A percentile compares a stretch with the other conserved stretches of the same genome.
Conservation (phyloP, 2,329 filamentous ascomycete genomes). For the Aspergillus neotritici region DNA sequence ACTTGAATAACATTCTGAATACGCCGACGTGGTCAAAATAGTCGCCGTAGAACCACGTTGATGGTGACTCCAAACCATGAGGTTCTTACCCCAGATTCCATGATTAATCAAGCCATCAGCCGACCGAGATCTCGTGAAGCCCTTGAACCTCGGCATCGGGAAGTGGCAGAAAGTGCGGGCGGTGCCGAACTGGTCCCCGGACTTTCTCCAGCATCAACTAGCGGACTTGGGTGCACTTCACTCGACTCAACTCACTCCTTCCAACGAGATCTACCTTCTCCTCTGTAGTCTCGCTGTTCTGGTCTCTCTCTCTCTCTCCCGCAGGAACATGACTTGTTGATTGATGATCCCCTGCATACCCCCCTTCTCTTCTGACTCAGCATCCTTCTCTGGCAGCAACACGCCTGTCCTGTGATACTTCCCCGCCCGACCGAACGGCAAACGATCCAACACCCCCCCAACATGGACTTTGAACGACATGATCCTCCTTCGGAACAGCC, state of each 20-base stretch:
- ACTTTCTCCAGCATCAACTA: conserved; percentile 23
- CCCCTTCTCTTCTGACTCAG: background rate
- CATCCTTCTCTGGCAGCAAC: conserved; percentile 8
- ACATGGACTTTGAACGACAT: conserved; percentile 42
- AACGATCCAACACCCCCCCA: conserved; percentile 14
- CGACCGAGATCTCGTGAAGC: conserved; percentile 12
- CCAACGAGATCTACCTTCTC: background rate
- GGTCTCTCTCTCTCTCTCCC: conserved; percentile 1
- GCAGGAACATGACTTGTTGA: conserved; percentile 6
- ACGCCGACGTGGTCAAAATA: too few species aligned
- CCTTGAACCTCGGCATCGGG: conserved; percentile 34
- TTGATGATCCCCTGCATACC: background rate
- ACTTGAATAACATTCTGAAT: too few species aligned
- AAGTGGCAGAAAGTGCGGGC: conserved; percentile 28
- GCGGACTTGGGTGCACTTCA: background rate
- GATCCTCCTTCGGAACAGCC: conserved; percentile 40
- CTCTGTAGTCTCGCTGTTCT: background rate
- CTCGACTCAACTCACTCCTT: background rate
- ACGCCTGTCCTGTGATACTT: background rate
- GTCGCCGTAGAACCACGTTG: too few species aligned
- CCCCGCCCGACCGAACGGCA: conserved; percentile 16
- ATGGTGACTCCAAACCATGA: too few species aligned
- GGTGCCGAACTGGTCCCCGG: conserved; percentile 29
- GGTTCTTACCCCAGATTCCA: too few species aligned
- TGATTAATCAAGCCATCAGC: too few species aligned